Percentiles rank a stretch among this genome's conserved stretches.
Conservation (phyloP, 148 eudicot genomes). For the Chenopodium album region DNA sequence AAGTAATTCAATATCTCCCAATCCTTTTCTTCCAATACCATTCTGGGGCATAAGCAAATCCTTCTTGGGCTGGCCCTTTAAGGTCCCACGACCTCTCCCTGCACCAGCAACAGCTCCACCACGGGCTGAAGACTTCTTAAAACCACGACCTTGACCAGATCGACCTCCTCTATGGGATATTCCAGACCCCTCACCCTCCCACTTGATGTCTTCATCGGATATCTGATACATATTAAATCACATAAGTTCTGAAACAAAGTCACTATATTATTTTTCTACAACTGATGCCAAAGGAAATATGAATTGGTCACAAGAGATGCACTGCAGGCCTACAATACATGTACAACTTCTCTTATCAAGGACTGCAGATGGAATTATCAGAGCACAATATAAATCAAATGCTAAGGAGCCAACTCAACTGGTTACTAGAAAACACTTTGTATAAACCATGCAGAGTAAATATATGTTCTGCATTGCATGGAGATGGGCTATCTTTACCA, state of each 20-base stretch:
- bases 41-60: slow-evolving; percentile 45
- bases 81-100: slow-evolving; percentile 55
- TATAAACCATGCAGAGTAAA: not conserved
- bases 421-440: not conserved
- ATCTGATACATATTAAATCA: slow-evolving; percentile 34
- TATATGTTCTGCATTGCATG: not conserved
- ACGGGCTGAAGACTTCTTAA: slow-evolving; percentile 41
- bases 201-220: slow-evolving; percentile 56
- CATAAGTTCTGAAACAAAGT: not conserved
- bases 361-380: not conserved
- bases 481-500: not conserved
- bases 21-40: slow-evolving; percentile 50
- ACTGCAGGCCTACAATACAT: not conserved
- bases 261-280: not conserved
- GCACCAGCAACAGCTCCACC: slow-evolving; percentile 42
- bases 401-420: not conserved
- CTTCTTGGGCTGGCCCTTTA: slow-evolving; percentile 44
- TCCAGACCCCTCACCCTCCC: slow-evolving; percentile 56
- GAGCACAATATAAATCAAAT: not conserved
- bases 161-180: slow-evolving; percentile 39
- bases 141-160: slow-evolving; percentile 48
- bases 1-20: slow-evolving; percentile 60
- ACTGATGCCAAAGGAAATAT: slow-evolving; percentile 1
- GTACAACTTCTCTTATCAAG: not conserved
- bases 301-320: not conserved